phyloP scores from a whole-genome alignment of 2,329 filamentous ascomycete genomes.

The Lojkania enalia region DNA sequence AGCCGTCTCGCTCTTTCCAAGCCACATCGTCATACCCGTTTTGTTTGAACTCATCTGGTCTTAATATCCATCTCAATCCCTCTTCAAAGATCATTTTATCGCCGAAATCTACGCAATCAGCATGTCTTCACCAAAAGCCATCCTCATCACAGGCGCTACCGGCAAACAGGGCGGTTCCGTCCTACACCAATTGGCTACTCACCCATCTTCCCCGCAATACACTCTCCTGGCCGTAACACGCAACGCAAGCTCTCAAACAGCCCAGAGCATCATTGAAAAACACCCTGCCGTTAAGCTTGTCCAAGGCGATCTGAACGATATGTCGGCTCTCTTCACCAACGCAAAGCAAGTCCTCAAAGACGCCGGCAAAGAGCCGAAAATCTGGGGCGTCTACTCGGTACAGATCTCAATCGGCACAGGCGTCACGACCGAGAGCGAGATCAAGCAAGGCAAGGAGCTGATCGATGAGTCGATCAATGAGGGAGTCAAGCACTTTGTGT shows the following conservation, averaged over 20 bases:
- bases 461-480: slow-evolving; percentile 61
- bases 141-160: slow-evolving; percentile 52
- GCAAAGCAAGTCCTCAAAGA: slow-evolving; percentile 44
- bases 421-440: slow-evolving; percentile 51
- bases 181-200: slow-evolving; percentile 46
- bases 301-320: slow-evolving; percentile 60
- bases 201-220: slow-evolving; percentile 42
- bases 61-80: no score
- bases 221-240: slow-evolving; percentile 65
- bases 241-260: slow-evolving; percentile 55
- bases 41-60: no score
- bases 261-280: slow-evolving; percentile 52
- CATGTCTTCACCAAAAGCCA: slow-evolving; percentile 43
- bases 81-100: no score
- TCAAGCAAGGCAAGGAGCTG: slow-evolving; percentile 61
- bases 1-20: no score
- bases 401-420: slow-evolving; percentile 54
- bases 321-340: slow-evolving; percentile 54
- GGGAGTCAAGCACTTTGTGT: slow-evolving; percentile 64
- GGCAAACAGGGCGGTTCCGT: slow-evolving; percentile 54
- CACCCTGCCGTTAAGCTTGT: slow-evolving; percentile 58
- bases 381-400: slow-evolving; percentile 67
- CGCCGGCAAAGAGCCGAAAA: slow-evolving; percentile 36
- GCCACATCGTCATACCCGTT: no score
- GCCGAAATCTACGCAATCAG: slow-evolving; percentile 4